These are phyloP conservation scores for Zygosaccharomyces pseudorouxii DNA, from an alignment of 805 yeast species.

Conservation along the genomic window DNA sequence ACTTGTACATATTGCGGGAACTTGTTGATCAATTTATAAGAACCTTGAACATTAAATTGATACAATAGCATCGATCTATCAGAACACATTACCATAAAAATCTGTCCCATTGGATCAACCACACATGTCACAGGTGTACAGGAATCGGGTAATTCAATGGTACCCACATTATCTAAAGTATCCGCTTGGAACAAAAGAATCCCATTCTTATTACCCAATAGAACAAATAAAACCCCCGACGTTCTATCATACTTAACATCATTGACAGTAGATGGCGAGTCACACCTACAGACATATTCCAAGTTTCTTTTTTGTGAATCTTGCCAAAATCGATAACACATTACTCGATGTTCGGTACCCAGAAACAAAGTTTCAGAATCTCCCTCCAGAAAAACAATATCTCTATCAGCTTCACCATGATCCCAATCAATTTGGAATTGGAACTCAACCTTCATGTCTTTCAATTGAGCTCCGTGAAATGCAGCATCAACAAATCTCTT, in stretches of 20 bases:
- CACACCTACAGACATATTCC: slow-evolving; percentile 14
- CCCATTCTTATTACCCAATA: slow-evolving; percentile 22
- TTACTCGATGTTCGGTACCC: slow-evolving; percentile 24
- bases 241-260: slow-evolving; percentile 26
- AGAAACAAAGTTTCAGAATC: slow-evolving; percentile 15
- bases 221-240: slow-evolving; percentile 20
- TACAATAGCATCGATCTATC: slow-evolving; percentile 30
- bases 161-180: slow-evolving; percentile 13
- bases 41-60: slow-evolving; percentile 26
- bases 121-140: slow-evolving; percentile 27
- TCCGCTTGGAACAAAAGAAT: slow-evolving; percentile 18
- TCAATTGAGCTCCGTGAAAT: slow-evolving; percentile 22
- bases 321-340: slow-evolving; percentile 19
- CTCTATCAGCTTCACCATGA: slow-evolving; percentile 8
- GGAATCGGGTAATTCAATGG: slow-evolving; percentile 16
- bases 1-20: slow-evolving; percentile 29
- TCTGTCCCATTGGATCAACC: slow-evolving; percentile 28
- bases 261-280: slow-evolving; percentile 25
- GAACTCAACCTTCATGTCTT: slow-evolving; percentile 12
- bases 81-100: slow-evolving; percentile 24
- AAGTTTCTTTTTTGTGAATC: slow-evolving; percentile 2
- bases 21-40: slow-evolving; percentile 22
- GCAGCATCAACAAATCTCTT: slow-evolving; percentile 29
- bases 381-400: slow-evolving; percentile 19
- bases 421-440: slow-evolving; percentile 7